Evolutionary conservation across 768 basidiomycete species (phyloP).

Genomic region (Cubamyces sp.): DNA sequence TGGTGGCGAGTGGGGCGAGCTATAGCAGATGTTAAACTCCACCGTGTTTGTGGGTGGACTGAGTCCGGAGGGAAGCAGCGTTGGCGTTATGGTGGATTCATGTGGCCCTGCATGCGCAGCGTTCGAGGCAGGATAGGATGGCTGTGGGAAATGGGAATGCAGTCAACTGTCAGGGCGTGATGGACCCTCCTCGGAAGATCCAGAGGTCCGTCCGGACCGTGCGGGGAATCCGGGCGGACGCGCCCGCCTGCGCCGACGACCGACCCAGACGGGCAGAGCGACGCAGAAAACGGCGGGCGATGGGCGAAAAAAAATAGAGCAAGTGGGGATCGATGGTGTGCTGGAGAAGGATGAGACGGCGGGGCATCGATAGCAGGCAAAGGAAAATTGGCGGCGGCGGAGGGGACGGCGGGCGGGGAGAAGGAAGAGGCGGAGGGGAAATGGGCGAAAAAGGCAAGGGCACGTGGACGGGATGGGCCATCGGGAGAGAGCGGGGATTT

Average conservation of each 20-base stretch:
- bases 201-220: constrained; percentile 20
- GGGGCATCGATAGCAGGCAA: constrained; percentile 6
- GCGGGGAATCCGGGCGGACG: background rate
- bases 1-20: background rate
- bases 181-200: constrained; percentile 17
- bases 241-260: background rate
- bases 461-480: constrained; percentile 10
- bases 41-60: background rate
- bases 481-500: constrained; percentile 21
- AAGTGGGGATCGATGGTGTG: background rate
- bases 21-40: background rate
- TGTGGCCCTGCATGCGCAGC: background rate
- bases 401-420: background rate
- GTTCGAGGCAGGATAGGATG: background rate
- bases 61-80: background rate
- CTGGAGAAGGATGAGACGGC: constrained; percentile 1
- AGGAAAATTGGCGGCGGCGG: background rate
- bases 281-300: background rate
- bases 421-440: background rate
- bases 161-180: constrained; percentile 6
- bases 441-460: background rate
- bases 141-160: constrained; percentile 7
- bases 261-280: background rate
- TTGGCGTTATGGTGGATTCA: background rate
- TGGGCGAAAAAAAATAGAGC: background rate